A percentile compares a stretch with the other conserved stretches of the same genome.
phyloP scores from a whole-genome alignment of 805 yeast genomes.

The Sporopachydermia quercuum region DNA sequence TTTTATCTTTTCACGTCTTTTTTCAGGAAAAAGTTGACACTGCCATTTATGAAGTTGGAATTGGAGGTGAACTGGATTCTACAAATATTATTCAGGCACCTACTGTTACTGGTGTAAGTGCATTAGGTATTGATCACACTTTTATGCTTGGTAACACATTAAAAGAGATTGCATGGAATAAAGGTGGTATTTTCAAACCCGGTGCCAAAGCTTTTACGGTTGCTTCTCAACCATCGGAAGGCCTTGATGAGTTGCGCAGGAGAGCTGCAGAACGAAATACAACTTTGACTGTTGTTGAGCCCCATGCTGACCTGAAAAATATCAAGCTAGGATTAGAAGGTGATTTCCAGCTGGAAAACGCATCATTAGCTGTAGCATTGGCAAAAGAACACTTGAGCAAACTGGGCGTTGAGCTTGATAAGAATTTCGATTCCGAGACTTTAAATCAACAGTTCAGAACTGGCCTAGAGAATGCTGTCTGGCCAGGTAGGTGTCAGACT shows the following conservation, averaged over 20 bases:
- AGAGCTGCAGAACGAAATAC: constrained; percentile 56
- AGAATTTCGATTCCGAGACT: constrained; percentile 11
- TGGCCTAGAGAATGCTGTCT: constrained; percentile 55
- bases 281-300: constrained; percentile 35
- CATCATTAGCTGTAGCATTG: constrained; percentile 70
- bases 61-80: constrained; percentile 96
- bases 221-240: constrained; percentile 37
- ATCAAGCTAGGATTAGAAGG: constrained; percentile 64
- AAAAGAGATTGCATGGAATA: constrained; percentile 89
- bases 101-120: constrained; percentile 69
- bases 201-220: constrained; percentile 56
- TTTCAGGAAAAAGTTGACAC: constrained; percentile 80
- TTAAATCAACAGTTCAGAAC: constrained; percentile 13
- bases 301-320: constrained; percentile 23
- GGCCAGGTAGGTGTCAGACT: constrained; percentile 96
- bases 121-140: constrained; percentile 87
- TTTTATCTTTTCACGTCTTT: constrained; percentile 84
- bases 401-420: constrained; percentile 22
- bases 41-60: constrained; percentile 95
- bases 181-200: constrained; percentile 78
- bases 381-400: constrained; percentile 43
- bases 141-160: constrained; percentile 75
- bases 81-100: constrained; percentile 78
- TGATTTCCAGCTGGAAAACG: constrained; percentile 71
- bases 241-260: constrained; percentile 34